Conservation (phyloP, 2,329 filamentous ascomycete species). For the Fusarium coffeatum region DNA sequence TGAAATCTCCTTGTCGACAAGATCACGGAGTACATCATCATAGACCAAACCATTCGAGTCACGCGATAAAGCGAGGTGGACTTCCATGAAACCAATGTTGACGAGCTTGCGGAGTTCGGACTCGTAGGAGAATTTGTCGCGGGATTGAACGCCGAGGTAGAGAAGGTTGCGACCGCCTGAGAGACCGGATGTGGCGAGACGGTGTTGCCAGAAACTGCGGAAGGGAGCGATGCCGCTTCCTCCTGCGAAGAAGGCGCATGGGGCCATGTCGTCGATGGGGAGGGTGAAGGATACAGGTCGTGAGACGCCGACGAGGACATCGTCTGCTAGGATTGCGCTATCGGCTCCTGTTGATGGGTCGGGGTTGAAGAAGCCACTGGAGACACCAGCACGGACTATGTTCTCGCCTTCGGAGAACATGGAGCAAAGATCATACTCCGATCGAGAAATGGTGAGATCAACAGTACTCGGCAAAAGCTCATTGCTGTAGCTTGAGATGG, state of each 20-base stretch:
- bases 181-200: conserved; percentile 48
- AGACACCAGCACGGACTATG: conserved; percentile 58
- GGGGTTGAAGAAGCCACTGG: conserved; percentile 67
- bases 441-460: conserved; percentile 63
- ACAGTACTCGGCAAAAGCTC: conserved; percentile 63
- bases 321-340: conserved; percentile 55
- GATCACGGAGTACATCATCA: conserved; percentile 54
- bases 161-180: conserved; percentile 60
- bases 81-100: conserved; percentile 61
- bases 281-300: conserved; percentile 64
- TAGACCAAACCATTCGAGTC: conserved; percentile 61
- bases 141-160: conserved; percentile 64
- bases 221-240: conserved; percentile 66
- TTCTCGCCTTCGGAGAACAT: conserved; percentile 53
- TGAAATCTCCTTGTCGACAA: conserved; percentile 61
- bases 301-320: conserved; percentile 64
- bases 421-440: conserved; percentile 61
- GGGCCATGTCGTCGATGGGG: conserved; percentile 61
- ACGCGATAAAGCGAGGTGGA: conserved; percentile 64
- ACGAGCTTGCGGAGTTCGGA: conserved; percentile 46
- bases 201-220: conserved; percentile 65
- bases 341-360: conserved; percentile 45
- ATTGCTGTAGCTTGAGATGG: conserved; percentile 62
- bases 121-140: conserved; percentile 56
- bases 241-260: conserved; percentile 65